Conservation (phyloP, 139 green algal genomes). For the Eudorina sp. region DNA sequence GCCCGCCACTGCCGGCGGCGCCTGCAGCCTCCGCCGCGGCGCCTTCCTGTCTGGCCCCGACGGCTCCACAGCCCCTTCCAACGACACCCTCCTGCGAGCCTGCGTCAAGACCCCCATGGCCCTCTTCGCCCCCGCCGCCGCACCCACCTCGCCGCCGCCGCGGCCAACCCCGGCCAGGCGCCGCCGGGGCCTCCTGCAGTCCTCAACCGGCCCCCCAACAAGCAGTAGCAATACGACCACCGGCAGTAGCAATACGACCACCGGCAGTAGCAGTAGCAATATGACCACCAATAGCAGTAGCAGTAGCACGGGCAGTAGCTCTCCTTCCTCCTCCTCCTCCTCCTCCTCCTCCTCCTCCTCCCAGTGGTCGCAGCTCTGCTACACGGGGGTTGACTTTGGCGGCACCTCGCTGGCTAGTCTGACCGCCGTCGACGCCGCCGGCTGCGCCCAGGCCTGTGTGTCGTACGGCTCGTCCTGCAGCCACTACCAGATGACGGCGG, state of each 20-base stretch:
- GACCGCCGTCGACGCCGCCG: no score
- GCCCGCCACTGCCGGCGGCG: neutral
- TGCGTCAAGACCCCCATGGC: constrained; percentile 3
- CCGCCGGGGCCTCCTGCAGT: neutral
- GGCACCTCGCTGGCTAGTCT: neutral
- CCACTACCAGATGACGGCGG: neutral
- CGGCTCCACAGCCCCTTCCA: no score
- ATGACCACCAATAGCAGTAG: no score
- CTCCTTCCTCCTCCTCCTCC: neutral
- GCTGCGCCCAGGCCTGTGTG: neutral
- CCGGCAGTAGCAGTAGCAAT: no score
- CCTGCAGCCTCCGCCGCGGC: neutral
- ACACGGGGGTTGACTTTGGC: neutral
- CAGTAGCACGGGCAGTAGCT: no score
- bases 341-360: neutral
- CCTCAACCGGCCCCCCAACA: no score
- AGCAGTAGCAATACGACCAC: no score
- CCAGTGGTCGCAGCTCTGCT: constrained; percentile 2
- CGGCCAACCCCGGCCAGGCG: neutral
- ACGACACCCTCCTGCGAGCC: neutral
- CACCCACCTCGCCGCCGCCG: no score
- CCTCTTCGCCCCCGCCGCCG: no score
- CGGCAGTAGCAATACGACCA: no score
- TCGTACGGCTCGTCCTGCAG: neutral
- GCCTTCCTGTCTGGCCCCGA: neutral